Conservation (phyloP, 805 yeast species). For the Zygotorulaspora sp. region DNA sequence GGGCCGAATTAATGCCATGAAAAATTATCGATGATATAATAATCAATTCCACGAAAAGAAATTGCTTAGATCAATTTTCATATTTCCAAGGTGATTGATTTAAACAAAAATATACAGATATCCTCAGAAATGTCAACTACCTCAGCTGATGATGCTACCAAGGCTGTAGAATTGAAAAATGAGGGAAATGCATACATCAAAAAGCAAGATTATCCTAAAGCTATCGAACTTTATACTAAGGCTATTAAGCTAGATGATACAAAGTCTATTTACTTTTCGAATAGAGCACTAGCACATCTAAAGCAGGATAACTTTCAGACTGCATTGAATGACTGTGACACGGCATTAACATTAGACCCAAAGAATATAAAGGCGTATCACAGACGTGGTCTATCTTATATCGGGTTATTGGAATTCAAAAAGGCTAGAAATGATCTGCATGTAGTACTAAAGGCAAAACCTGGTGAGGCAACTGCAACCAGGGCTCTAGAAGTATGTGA, state of each 20-base stretch:
- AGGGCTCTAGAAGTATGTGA: constrained; percentile 59
- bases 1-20: not conserved
- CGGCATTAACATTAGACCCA: constrained; percentile 64
- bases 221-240: constrained; percentile 63
- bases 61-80: too few species aligned
- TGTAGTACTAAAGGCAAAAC: constrained; percentile 54
- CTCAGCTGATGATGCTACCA: constrained; percentile 20
- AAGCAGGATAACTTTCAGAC: constrained; percentile 82
- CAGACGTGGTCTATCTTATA: constrained; percentile 76
- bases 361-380: constrained; percentile 75
- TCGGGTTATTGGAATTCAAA: constrained; percentile 70
- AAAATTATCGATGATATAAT: not conserved
- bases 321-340: constrained; percentile 74
- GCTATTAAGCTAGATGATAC: constrained; percentile 64
- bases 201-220: constrained; percentile 55
- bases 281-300: constrained; percentile 86
- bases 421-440: constrained; percentile 70
- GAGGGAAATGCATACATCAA: constrained; percentile 73
- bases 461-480: constrained; percentile 64
- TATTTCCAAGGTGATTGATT: too few species aligned
- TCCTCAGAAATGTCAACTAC: constrained; percentile 26
- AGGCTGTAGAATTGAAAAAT: constrained; percentile 53
- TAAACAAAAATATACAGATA: too few species aligned
- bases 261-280: constrained; percentile 67
- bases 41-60: too few species aligned